Base-by-base conservation (phyloP, 768 basidiomycete species). In the Suillus alpinus region DNA sequence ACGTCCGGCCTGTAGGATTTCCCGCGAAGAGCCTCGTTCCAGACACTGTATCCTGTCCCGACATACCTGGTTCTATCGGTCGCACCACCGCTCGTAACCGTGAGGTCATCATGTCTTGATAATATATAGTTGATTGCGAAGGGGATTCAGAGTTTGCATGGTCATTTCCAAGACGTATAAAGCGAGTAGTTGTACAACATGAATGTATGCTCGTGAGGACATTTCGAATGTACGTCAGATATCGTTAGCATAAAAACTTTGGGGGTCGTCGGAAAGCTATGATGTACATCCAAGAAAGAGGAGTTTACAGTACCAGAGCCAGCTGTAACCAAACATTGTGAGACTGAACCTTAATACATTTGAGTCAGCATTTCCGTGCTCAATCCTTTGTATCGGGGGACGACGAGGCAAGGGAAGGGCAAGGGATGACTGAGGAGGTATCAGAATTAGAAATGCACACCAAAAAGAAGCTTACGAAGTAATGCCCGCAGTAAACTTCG, bases 391-490 rank as follows among this genome's bases (percentile, higher is more conserved):
- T 59, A 37, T n/a, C 72, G 73, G 0, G 71, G 73, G 14, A 64
- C 60, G 44, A 73, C 60, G 23, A 50, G 52, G 32, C 72, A 72
- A 29, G 71, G 64, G 34, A 73, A 74, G 6, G 61, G 50, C 1
- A 40, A 61, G 1, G 71, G 73, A 32, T 68, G 71, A 20, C 71
- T 73, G 43, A 41, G 8, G 3, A 37, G 36, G 32, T 31, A 59
- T 34, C 14, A 40, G 61, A 16, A 55, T 57, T 58, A 55, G 7
- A 31, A 14, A 34, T 46, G 14, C 16, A 56, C 36, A 51, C 18
- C 4, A 6, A 46, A 40, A 50, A 6, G 34, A 18, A 6, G 64
- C 71, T 57, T 64, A 72, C 71, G 70, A 69, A 10, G 71, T 72
- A 13, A 72, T 57, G 0, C 71, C 72, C 14, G 53, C 62, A 7